Evolutionary conservation across 2,329 filamentous ascomycete species (phyloP), one percentile per base, ranked within the genome.

Genomic region (Penicillium vulpinum): DNA sequence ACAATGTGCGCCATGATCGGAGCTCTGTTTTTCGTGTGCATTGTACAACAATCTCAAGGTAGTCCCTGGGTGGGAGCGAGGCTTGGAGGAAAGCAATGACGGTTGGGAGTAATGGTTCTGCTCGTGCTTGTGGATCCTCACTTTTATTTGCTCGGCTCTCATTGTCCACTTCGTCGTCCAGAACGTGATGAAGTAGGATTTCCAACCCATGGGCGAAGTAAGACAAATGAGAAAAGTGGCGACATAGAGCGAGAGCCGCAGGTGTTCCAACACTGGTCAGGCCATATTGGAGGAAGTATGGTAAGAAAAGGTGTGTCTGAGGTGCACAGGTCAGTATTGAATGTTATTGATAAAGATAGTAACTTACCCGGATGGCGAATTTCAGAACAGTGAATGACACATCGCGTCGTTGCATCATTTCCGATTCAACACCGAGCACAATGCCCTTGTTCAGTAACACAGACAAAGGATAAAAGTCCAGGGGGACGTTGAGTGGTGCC

Each of bases 1-100:
- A 99, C 1, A 99, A 81, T 0, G 94, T 97, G 58, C 89, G 87
- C 94, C 94, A 99, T 54, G 91, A 96, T 38, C 93, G 87, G 8
- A 96, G 87, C 71, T 99, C 94, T 0, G 94, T 99, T 76, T 99
- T 99, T 53, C 94, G 88, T 1, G 94, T 97, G 76, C 94, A 99
- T 75, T 96, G 94, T 21, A 99, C 89, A 24, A 99, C 88, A 56
- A 97, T 94, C 67, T 97, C 93, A 16, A 97, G 86, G 69, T 97
- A 99, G 56, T 91, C 69, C 11, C 71, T 70, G 0, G 70, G 86
- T 54, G 87, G 88, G 73, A 91, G 89, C 1, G 88, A 90, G 0
- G 89, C 89, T 56, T 80, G 87, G 75, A 67, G 86, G 83, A 67
- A 92, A 70, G 63, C 89, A 76, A 66, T 88, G 80, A 72, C 86